phyloP scores from a whole-genome alignment of 2,329 filamentous ascomycete genomes.

The Ophiostoma angusticollis region DNA sequence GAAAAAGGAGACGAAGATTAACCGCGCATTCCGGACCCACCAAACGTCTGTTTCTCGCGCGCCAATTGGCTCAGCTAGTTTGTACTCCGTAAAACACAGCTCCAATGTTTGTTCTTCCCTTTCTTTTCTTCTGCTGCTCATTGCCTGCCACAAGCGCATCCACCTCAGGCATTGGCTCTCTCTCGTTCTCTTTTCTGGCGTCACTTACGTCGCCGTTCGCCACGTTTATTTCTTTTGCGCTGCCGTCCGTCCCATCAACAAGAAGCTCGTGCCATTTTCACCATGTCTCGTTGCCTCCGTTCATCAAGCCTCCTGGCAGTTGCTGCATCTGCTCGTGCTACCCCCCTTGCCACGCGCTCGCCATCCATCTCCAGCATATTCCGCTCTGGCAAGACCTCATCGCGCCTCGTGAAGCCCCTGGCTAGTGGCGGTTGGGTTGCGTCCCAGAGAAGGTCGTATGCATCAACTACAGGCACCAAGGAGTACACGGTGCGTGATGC shows the following conservation, averaged over 20 bases:
- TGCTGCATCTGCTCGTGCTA: constrained; percentile 19
- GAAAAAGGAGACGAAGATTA: constrained; percentile 8
- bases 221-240: no score
- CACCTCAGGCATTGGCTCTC: no score
- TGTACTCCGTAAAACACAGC: no score
- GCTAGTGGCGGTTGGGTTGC: constrained; percentile 4
- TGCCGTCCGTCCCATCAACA: neutral
- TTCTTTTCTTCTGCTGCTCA: no score
- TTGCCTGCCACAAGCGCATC: no score
- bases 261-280: constrained; percentile 1
- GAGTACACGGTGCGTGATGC: constrained; percentile 96
- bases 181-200: no score
- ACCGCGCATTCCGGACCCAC: constrained; percentile 6
- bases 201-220: no score
- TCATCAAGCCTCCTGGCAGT: constrained; percentile 30
- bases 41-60: neutral
- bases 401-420: constrained; percentile 17
- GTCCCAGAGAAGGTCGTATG: constrained; percentile 41
- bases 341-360: constrained; percentile 16
- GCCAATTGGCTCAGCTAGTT: constrained; percentile 5
- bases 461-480: constrained; percentile 52
- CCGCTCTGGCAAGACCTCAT: constrained; percentile 19
- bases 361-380: constrained; percentile 8
- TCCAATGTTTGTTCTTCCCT: no score
- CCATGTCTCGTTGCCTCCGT: constrained; percentile 35